Evolutionary conservation across 345 rosid species (phyloP), one percentile per base, ranked within the genome.

Genomic region (Rubroshorea leprosula): DNA sequence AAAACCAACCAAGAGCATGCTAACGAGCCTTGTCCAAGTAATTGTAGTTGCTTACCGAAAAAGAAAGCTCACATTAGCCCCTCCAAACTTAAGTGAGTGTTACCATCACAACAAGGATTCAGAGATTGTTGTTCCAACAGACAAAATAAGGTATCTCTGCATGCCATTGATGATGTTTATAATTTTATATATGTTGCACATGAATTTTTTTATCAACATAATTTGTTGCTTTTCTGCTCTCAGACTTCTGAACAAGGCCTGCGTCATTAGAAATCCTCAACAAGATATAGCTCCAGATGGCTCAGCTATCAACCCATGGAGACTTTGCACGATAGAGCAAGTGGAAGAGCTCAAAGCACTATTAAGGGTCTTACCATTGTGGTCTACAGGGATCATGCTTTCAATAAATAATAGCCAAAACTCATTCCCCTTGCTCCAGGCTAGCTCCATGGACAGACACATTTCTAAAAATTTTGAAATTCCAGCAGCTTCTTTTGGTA

Each of bases 341-440:
- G 96, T 87, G 10, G 97, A 90, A 54, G 97, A 85, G 68, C 76
- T 83, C 15, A 90, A 82, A 73, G 83, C 89, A 52, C 63, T 87
- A 4, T 49, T 90, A 49, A 83, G 76, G 54, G 84, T 77, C 63
- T 57, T 80, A 44, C 91, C 97, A 3, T 21, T 85, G 41, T 90
- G 96, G 96, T 77, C 84, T 27, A 72, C 96, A 13, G 96, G 96
- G 64, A 80, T 82, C 31, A 62, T 85, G 64, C 67, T 81, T 75
- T 82, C 93, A 8, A 64, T 90, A 31, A 80, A 71, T 39, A 45
- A 76, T 17, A 73, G 77, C 77, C 97, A 82, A 72, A 81, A 49
- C 64, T 27, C 96, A 20, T 83, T 84, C 67, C 73, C 76, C 27
- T 9, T 87, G 23, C 80, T 85, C 41, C 96, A 87, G 53, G 96